These are phyloP conservation scores for Flaveria trinervia DNA, from an alignment of 129 eudicot species.

Conservation along the genomic window DNA sequence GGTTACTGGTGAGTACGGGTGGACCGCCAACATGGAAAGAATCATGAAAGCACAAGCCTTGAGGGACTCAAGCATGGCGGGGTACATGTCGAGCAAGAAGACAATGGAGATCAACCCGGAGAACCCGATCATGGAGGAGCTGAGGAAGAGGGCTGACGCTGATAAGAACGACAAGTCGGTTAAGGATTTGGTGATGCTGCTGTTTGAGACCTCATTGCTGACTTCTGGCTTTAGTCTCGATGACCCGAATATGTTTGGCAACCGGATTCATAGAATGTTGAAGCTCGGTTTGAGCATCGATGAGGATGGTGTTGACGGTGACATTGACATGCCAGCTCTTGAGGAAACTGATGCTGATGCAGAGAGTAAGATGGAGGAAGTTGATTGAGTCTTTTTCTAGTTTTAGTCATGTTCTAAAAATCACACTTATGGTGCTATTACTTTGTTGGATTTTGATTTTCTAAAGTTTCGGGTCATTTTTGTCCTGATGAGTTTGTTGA, in stretches of 20 bases:
- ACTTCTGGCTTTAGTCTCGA: constrained; percentile 52
- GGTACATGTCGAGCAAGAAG: constrained; percentile 52
- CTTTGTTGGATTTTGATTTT: not conserved
- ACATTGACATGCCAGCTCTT: constrained; percentile 35
- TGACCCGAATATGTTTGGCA: constrained; percentile 48
- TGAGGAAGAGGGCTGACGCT: constrained; percentile 48
- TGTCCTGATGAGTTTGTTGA: not conserved
- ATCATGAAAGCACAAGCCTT: constrained; percentile 41
- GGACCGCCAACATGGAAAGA: constrained; percentile 54
- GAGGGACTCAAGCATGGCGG: constrained; percentile 52
- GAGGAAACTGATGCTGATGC: constrained; percentile 41
- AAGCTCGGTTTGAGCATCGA: constrained; percentile 53
- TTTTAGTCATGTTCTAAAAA: not conserved
- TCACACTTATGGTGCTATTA: not conserved
- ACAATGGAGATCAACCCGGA: constrained; percentile 56
- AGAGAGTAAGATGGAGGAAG: constrained; percentile 52
- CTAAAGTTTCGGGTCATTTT: not conserved
- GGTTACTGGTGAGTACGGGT: constrained; percentile 53
- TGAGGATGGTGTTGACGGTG: constrained; percentile 35
- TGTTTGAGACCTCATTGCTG: constrained; percentile 48
- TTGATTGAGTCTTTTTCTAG: constrained; percentile 29
- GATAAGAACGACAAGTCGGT: constrained; percentile 53
- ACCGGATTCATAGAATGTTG: constrained; percentile 46
- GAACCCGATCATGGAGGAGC: constrained; percentile 44
- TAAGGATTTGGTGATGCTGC: constrained; percentile 44